A percentile compares a stretch with the other conserved stretches of the same genome.
Conservation (phyloP, 805 yeast genomes). For the Barnettozyma botsteinii region DNA sequence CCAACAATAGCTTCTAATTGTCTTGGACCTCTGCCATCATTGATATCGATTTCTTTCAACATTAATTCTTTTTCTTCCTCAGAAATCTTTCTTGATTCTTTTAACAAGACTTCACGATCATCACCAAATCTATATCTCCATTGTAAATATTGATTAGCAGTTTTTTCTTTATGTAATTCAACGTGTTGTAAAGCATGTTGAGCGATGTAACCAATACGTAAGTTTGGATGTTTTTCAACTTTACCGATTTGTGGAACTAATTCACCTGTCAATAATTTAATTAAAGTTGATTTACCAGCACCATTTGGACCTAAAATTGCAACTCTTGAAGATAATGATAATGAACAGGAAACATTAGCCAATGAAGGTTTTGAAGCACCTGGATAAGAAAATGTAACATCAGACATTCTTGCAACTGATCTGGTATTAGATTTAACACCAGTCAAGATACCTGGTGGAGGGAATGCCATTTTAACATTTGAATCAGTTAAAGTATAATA, state of each 20-base stretch:
- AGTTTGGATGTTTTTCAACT: conserved; percentile 96
- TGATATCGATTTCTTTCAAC: conserved; percentile 71
- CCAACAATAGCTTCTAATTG: conserved; percentile 92
- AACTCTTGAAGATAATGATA: conserved; percentile 92
- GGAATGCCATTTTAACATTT: conserved; percentile 94
- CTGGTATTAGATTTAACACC: conserved; percentile 95
- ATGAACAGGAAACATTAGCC: conserved; percentile 75
- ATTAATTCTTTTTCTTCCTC: conserved; percentile 73
- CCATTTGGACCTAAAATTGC: conserved; percentile 98
- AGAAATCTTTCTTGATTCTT: conserved; percentile 85
- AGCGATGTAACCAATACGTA: conserved; percentile 97
- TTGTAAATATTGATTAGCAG: conserved; percentile 95
- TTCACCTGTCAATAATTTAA: conserved; percentile 90
- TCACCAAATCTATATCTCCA: conserved; percentile 99
- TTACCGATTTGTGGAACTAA: conserved; percentile 79
- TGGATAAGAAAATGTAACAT: conserved; percentile 86
- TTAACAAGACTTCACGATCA: conserved; percentile 91
- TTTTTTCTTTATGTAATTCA: conserved; percentile 93
- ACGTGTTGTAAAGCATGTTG: conserved; percentile 98
- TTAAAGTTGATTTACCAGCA: conserved; percentile 96
- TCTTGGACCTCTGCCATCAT: conserved; percentile 86
- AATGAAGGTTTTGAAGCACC: conserved; percentile 84
- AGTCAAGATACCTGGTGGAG: conserved; percentile 95
- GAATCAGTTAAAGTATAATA: conserved; percentile 92
- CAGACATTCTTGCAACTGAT: conserved; percentile 81